Percentiles rank a stretch among this genome's conserved stretches.
Conservation (phyloP, 2,329 filamentous ascomycete species). For the Aureobasidium sp. region DNA sequence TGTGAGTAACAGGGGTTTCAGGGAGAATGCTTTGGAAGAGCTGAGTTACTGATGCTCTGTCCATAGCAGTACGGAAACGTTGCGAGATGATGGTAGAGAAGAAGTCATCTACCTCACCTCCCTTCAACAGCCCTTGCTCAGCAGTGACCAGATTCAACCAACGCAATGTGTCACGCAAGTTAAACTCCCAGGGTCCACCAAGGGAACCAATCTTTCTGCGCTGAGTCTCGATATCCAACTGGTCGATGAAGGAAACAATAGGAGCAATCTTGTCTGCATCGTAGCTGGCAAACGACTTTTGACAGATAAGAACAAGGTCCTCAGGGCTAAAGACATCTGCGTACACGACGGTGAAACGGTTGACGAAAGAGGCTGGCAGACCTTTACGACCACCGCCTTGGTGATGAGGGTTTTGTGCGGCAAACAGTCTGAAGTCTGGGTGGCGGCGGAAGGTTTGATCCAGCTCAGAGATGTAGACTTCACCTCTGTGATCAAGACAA, state of each 20-base stretch:
- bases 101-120: conserved; percentile 60
- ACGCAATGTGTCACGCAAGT: conserved; percentile 77
- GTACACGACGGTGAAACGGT: conserved; percentile 96
- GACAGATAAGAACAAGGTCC: conserved; percentile 75
- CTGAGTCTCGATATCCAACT: conserved; percentile 62
- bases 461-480: conserved; percentile 90
- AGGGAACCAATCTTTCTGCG: conserved; percentile 44
- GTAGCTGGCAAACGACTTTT: conserved; percentile 62
- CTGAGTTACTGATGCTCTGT: conserved; percentile 55
- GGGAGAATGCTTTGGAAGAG: conserved; percentile 61
- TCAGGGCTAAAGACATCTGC: conserved; percentile 77
- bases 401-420: conserved; percentile 94
- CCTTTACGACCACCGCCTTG: conserved; percentile 95
- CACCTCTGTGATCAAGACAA: conserved; percentile 89
- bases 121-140: conserved; percentile 50
- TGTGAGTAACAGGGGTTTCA: conserved; percentile 31
- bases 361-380: conserved; percentile 89
- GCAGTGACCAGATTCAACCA: conserved; percentile 70
- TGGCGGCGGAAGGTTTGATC: conserved; percentile 91
- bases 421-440: conserved; percentile 85
- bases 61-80: conserved; percentile 66
- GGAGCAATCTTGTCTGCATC: conserved; percentile 49
- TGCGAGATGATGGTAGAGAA: conserved; percentile 76
- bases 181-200: conserved; percentile 89
- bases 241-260: conserved; percentile 71